Conservation (phyloP, 352 stramenopile species). For the Phytophthora sp. region DNA sequence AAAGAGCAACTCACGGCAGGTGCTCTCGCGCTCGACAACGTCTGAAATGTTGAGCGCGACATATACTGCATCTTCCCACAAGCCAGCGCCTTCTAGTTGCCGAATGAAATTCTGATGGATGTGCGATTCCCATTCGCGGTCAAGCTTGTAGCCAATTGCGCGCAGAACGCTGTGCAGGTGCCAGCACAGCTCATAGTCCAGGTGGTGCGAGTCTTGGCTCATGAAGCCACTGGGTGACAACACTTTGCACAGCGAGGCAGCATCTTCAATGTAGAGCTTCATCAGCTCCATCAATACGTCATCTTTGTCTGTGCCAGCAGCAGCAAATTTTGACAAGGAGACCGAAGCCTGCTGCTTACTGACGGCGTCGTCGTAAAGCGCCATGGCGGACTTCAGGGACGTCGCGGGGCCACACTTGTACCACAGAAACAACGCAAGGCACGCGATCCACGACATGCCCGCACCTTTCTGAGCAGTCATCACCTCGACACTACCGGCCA, state of each 20-base stretch:
- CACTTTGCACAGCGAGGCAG: conserved; percentile 59
- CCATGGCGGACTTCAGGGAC: conserved; percentile 53
- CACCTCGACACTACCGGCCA: conserved; percentile 67
- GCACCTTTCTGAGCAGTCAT: conserved; percentile 56
- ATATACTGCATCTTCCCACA: conserved; percentile 81
- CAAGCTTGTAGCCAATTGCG: conserved; percentile 75
- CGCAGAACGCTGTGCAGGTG: conserved; percentile 78
- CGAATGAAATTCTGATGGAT: conserved; percentile 85
- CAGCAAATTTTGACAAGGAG: conserved; percentile 41
- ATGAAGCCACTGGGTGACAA: conserved; percentile 68
- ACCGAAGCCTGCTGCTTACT: conserved; percentile 45
- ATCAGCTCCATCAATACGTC: conserved; percentile 75
- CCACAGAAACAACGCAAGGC: conserved; percentile 75
- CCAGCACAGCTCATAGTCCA: conserved; percentile 85
- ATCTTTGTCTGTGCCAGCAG: conserved; percentile 42
- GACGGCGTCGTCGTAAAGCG: conserved; percentile 49
- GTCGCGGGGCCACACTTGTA: conserved; percentile 63
- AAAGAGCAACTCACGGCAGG: conserved; percentile 66
- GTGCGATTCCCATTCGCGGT: conserved; percentile 78
- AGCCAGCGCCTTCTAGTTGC: conserved; percentile 65
- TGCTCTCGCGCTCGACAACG: conserved; percentile 54
- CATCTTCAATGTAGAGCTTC: conserved; percentile 67
- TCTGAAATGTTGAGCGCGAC: conserved; percentile 81
- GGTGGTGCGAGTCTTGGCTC: conserved; percentile 33
- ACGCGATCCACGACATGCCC: conserved; percentile 59